Conservation (phyloP, 176 grass and related monocot species). For the Phyllostachys edulis region DNA sequence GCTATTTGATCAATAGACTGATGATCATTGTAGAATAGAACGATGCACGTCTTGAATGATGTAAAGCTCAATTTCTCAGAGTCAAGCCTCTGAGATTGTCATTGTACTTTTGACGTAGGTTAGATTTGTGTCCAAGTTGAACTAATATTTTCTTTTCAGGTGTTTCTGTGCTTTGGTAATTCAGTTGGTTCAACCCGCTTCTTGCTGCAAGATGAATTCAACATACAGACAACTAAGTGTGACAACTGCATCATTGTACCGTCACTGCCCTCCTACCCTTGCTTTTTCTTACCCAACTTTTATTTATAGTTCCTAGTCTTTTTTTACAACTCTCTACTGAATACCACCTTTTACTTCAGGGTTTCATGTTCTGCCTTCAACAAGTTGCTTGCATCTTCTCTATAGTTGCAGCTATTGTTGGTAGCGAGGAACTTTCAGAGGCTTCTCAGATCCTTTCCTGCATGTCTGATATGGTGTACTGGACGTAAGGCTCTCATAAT, state of each 20-base stretch:
- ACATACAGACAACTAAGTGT: slow-evolving; percentile 97
- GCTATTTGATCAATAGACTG: background rate
- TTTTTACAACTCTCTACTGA: slow-evolving; percentile 3
- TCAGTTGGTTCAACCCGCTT: slow-evolving; percentile 96
- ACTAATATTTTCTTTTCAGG: slow-evolving; percentile 53
- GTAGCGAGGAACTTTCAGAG: slow-evolving; percentile 75
- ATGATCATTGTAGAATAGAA: background rate
- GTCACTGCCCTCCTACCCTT: background rate
- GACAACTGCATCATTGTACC: slow-evolving; percentile 98
- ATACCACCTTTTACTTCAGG: slow-evolving; percentile 48
- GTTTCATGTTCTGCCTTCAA: slow-evolving; percentile 95
- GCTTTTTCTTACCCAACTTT: slow-evolving; percentile 22
- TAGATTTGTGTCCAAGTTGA: background rate
- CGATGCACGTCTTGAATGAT: background rate
- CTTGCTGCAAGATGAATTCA: slow-evolving; percentile 99
- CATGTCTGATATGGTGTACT: slow-evolving; percentile 86
- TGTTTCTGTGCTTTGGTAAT: slow-evolving; percentile 88
- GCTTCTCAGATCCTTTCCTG: slow-evolving; percentile 89
- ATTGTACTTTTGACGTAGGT: background rate
- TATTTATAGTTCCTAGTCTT: background rate
- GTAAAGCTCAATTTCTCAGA: background rate
- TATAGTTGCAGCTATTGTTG: slow-evolving; percentile 80
- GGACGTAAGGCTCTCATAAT: slow-evolving; percentile 63
- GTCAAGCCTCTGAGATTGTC: background rate
- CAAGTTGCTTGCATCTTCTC: slow-evolving; percentile 98